A percentile compares a stretch with the other conserved stretches of the same genome.
These are phyloP conservation scores for Seiridium unicorne DNA, from an alignment of 2,329 filamentous ascomycete genomes.

Conservation along the genomic window DNA sequence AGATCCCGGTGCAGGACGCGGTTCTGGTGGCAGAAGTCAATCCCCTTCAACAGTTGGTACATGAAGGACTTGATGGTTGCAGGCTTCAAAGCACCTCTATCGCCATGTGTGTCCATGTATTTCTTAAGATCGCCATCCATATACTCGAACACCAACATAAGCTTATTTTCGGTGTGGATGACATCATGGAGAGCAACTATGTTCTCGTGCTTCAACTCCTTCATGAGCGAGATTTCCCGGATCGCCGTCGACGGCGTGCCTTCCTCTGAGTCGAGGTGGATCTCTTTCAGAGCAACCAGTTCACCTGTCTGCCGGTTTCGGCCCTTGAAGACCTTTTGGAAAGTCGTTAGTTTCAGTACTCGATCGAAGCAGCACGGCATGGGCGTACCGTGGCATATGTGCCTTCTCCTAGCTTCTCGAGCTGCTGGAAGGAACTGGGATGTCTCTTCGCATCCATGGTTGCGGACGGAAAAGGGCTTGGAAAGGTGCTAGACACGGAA, in stretches of 20 bases:
- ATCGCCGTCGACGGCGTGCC: conserved; percentile 96
- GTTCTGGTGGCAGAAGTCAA: conserved; percentile 98
- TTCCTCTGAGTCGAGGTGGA: conserved; percentile 97
- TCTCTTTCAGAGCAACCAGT: conserved; percentile 95
- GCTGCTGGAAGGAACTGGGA: conserved; percentile 96
- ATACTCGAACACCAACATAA: conserved; percentile 98
- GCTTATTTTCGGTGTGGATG: conserved; percentile 98
- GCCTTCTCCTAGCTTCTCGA: conserved; percentile 97
- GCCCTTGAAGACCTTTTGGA: conserved; percentile 86
- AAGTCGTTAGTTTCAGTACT: no score
- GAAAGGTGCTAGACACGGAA: conserved; percentile 16
- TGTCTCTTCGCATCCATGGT: conserved; percentile 88
- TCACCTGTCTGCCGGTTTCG: conserved; percentile 96
- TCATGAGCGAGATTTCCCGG: conserved; percentile 98
- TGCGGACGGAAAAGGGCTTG: conserved; percentile 5
- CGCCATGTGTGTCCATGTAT: conserved; percentile 94
- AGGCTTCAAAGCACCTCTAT: conserved; percentile 85
- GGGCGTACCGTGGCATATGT: conserved; percentile 90
- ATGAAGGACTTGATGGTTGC: conserved; percentile 97
- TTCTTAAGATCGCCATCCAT: conserved; percentile 99
- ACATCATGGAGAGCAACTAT: conserved; percentile 98
- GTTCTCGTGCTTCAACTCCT: conserved; percentile 98
- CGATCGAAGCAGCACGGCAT: no score
- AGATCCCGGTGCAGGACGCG: conserved; percentile 92
- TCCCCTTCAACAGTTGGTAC: conserved; percentile 93